Evolutionary conservation across 805 yeast genomes (phyloP), one percentile per base, ranked within the genome.

Genomic region (Citeromyces nyonsensis): DNA sequence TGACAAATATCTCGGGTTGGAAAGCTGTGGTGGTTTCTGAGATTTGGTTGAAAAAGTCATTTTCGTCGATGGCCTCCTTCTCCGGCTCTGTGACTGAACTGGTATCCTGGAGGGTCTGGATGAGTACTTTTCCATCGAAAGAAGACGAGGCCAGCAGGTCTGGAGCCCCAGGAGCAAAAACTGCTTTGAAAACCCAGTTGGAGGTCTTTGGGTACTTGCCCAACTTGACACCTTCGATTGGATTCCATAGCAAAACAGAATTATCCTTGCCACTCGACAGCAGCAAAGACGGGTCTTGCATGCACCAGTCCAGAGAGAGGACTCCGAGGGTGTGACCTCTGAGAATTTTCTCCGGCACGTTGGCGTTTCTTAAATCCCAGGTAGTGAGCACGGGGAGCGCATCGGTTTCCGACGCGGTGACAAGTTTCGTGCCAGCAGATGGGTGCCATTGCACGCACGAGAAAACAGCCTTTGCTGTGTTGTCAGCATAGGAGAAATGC

Each of bases 391-490:
- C 66, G 9, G 98, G 94, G 32, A 72, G 70, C 13, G 66, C 60
- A 52, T 86, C 96, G 36, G 73, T 69, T 38, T 78, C 85, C 20
- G 91, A 75, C 18, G 94, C 95, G 15, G 97, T 88, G 18, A 81
- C 73, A 37, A 91, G 68, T 49, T 73, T 78, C 10, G 97, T 88
- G 36, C 88, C 73, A 56, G 76, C 77, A 29, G 67, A 57, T 35
- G 99, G 98, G 53, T 91, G 96, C 99, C 99, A 91, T 36, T 78
- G 84, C 10, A 91, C 93, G 38, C 69, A 67, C 25, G 93, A 73
- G 32, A 88, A 66, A 35, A 76, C 77, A 15, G 85, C 77, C 46
- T 78, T 69, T 29, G 63, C 66, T 13, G 50, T 44, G 9, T 69
- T 57, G 6, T 77, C 73, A 14, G 74, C 60, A 52, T 83, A 82